Evolutionary conservation across 306 rosid species (phyloP).

Genomic region (Pueraria montana): DNA sequence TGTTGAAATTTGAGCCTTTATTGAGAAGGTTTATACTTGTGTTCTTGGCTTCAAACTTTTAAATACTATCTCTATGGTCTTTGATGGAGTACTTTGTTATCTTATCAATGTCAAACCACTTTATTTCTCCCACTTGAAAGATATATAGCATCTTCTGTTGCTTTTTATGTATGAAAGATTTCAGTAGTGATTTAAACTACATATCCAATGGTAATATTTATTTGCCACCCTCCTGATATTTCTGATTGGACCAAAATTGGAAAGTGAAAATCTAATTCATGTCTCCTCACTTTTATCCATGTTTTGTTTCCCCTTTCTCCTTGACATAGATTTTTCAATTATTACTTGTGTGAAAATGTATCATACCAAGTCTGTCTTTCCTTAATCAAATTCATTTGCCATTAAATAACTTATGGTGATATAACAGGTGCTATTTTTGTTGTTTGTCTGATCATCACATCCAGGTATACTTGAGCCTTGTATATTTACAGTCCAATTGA

Average conservation of each 20-base stretch:
- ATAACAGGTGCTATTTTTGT: slow-evolving; percentile 90
- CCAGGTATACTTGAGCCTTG: slow-evolving; percentile 67
- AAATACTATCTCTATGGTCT: slow-evolving; percentile 11
- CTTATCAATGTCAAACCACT: slow-evolving; percentile 25
- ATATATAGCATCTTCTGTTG: slow-evolving; percentile 25
- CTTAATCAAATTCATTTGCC: slow-evolving; percentile 18
- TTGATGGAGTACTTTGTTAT: slow-evolving; percentile 26
- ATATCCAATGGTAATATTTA: not conserved
- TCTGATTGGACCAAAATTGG: slow-evolving; percentile 27
- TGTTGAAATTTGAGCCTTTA: slow-evolving; percentile 21
- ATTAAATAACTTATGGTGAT: slow-evolving; percentile 43
- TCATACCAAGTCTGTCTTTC: slow-evolving; percentile 18
- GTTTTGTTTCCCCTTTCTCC: slow-evolving; percentile 32
- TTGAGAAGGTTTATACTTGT: slow-evolving; percentile 23
- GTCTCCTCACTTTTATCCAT: slow-evolving; percentile 7
- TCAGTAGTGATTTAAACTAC: slow-evolving; percentile 14
- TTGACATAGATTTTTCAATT: slow-evolving; percentile 36
- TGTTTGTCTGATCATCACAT: slow-evolving; percentile 84
- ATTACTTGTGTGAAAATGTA: slow-evolving; percentile 1
- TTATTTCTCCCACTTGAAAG: slow-evolving; percentile 15
- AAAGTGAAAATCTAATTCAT: slow-evolving; percentile 35
- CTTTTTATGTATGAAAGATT: slow-evolving; percentile 39
- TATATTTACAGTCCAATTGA: not conserved
- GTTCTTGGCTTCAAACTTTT: slow-evolving; percentile 28
- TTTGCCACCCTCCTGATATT: slow-evolving; percentile 10